phyloP scores from a whole-genome alignment of 768 basidiomycete species.

The Naganishia onofrii region DNA sequence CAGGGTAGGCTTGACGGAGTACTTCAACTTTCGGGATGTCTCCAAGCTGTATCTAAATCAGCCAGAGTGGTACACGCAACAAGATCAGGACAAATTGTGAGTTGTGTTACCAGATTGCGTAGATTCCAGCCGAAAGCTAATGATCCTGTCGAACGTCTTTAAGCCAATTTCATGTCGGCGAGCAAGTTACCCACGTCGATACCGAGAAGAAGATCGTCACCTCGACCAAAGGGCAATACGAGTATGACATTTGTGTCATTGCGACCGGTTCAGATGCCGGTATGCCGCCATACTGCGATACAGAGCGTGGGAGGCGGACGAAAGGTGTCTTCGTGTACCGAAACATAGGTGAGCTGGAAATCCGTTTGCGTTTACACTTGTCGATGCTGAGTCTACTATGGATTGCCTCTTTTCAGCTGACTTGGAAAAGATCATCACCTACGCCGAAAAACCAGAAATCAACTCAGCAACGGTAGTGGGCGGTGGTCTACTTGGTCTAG shows the following conservation, averaged over 20 bases:
- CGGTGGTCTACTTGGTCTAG: slow-evolving; percentile 69
- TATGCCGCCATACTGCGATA: slow-evolving; percentile 62
- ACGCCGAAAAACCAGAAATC: slow-evolving; percentile 57
- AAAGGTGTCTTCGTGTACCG: slow-evolving; percentile 71
- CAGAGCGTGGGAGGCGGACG: slow-evolving; percentile 53
- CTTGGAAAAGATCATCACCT: slow-evolving; percentile 64
- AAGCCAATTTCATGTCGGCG: slow-evolving; percentile 44
- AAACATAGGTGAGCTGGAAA: slow-evolving; percentile 55
- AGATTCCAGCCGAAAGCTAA: slow-evolving; percentile 30
- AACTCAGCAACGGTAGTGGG: slow-evolving; percentile 62
- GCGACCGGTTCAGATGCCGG: slow-evolving; percentile 69
- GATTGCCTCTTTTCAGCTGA: slow-evolving; percentile 53
- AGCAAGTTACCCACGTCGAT: slow-evolving; percentile 45
- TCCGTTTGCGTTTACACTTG: neutral
- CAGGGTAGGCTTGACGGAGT: slow-evolving; percentile 57
- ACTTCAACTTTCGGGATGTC: slow-evolving; percentile 63
- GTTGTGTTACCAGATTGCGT: slow-evolving; percentile 51
- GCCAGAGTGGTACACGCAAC: slow-evolving; percentile 62
- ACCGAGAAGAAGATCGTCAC: slow-evolving; percentile 55
- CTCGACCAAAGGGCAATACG: slow-evolving; percentile 55
- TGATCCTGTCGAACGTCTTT: neutral
- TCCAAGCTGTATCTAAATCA: slow-evolving; percentile 64
- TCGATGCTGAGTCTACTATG: neutral
- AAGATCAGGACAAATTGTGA: slow-evolving; percentile 60
- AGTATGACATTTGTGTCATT: slow-evolving; percentile 65